Percentiles rank a stretch among this genome's conserved stretches.
phyloP scores from a whole-genome alignment of 1,284 basidiomycete species.

The Phellopilus nigrolimitatus region DNA sequence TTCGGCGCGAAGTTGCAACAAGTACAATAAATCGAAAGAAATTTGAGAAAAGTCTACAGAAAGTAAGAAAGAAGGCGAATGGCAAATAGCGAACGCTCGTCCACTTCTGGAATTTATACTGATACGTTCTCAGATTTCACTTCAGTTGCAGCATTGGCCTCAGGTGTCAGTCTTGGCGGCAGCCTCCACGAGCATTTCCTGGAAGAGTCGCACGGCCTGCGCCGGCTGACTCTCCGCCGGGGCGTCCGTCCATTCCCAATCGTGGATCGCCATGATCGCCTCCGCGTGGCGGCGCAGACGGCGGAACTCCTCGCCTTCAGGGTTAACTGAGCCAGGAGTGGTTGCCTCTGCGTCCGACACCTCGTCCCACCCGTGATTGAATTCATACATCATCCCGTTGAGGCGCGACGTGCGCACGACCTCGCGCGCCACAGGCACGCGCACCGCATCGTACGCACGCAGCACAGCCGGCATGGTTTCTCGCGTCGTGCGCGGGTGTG shows the following conservation, averaged over 20 bases:
- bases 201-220: neutral
- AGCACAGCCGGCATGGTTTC: constrained; percentile 27
- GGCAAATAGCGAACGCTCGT: too few species aligned
- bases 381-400: constrained; percentile 22
- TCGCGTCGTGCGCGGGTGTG: constrained; percentile 34
- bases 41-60: neutral
- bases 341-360: neutral
- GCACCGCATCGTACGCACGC: constrained; percentile 20
- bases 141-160: neutral
- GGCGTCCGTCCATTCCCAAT: constrained; percentile 11
- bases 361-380: constrained; percentile 19
- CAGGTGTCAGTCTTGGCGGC: too few species aligned
- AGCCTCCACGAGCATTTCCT: neutral
- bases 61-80: too few species aligned
- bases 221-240: constrained; percentile 7
- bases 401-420: constrained; percentile 18
- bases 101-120: neutral
- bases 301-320: constrained; percentile 4
- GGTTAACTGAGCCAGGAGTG: too few species aligned
- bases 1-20: too few species aligned
- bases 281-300: constrained; percentile 1
- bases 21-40: neutral
- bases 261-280: constrained; percentile 13
- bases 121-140: neutral
- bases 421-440: constrained; percentile 18